Evolutionary conservation across 2,329 filamentous ascomycete genomes (phyloP), one percentile per base, ranked within the genome.

Genomic region (Penicillium sp.): DNA sequence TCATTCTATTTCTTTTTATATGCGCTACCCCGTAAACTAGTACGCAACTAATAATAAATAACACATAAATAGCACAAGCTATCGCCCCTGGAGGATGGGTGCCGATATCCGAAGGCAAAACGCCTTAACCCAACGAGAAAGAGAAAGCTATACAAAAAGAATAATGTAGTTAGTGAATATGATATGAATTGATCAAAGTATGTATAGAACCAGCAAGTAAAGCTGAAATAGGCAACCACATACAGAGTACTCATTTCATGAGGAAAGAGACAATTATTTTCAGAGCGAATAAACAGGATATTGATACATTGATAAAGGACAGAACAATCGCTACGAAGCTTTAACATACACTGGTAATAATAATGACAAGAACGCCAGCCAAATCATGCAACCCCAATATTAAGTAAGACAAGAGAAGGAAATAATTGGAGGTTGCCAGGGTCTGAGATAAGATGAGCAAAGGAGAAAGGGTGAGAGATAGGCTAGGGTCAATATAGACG

Each of bases 361-460:
- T 25, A 27, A 52, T 33, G 31, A 60, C 50, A 54, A 48, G 6
- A 51, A 57, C 56, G 41, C 57, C 54, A 31, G 38, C 50, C 54
- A 55, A 21, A 38, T 44, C 39, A 64, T 61, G 57, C 50, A 52
- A 44, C n/a, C 33, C 21, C 7, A 10, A 15, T 40, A 55, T 16
- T 41, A 56, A 49, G 45, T 41, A 56, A 49, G 45, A 59, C 27
- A 55, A 44, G 34, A 41, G 10, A 23, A 47, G 23, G 44, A 50
- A 33, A 43, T 33, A 40, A 16, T 15, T 9, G 43, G 16, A 43
- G 19, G 36, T 27, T 29, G 21, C 27, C 33, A 50, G 36, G 9
- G 23, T 15, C 52, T 4, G n/a, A 49, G 39, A 51, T 4, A 31
- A 52, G 27, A 51, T 21, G 27, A 50, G 11, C 40, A 41, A 40